Evolutionary conservation across 768 basidiomycete species (phyloP), one percentile per base, ranked within the genome.

Genomic region (Suillus fuscotomentosus): DNA sequence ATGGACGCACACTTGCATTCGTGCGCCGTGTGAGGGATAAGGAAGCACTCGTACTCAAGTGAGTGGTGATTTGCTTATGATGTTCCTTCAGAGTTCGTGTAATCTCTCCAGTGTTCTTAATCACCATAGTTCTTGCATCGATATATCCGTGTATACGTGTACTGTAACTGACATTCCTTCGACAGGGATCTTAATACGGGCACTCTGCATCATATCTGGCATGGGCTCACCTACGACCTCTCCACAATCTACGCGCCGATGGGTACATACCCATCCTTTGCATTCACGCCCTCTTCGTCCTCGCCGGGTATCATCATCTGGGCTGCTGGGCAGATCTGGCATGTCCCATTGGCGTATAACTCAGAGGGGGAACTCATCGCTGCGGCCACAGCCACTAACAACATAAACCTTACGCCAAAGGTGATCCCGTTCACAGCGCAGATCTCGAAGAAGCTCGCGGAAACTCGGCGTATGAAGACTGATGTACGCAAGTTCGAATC

Each of bases 231-330:
- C 2, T 90, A 89, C 69, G 90, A 92, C 70, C 78, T 87, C n/a
- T 80, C 80, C 24, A 72, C 73, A 11, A 79, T 90, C 60, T 90
- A 86, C 10, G 88, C 89, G 15, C 90, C 90, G 0, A 91, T 91
- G 88, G 88, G 89, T 13, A 92, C 90, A 47, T 92, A 92, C 68
- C 90, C 90, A 0, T 87, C 88, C 1, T 92, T 89, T 70, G 81
- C 89, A 10, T 91, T 91, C 73, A 82, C 86, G 0, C 87, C 86
- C 0, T 74, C 77, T 20, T 84, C 86, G 65, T 79, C 83, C 63
- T 86, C 84, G 1, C 56, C 56, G 17, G 56, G 56, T 10, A 76
- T 91, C 60, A 80, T 91, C 66, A 87, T 91, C 63, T 91, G 90
- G 90, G 88, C 90, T 5, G 84, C 87, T 2, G 90, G 90, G 3